A percentile compares a stretch with the other conserved stretches of the same genome.
Evolutionary conservation across 768 basidiomycete genomes (phyloP).

Genomic region (Suillus subluteus): DNA sequence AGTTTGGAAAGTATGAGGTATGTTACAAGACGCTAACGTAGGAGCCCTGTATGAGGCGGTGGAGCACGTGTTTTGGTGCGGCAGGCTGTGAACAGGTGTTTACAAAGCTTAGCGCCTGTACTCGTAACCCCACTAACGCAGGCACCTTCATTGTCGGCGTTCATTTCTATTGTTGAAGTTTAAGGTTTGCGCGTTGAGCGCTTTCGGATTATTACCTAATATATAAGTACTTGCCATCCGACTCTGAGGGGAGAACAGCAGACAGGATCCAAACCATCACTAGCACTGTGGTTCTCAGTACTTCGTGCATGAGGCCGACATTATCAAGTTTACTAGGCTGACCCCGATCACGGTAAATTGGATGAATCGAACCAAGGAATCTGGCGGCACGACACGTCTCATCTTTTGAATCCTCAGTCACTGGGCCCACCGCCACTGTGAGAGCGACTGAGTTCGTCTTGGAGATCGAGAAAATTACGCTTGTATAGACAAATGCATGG

Average conservation of each 20-base stretch:
- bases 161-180: not conserved
- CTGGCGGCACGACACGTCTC: not conserved
- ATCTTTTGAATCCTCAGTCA: not conserved
- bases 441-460: not conserved
- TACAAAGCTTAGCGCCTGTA: slow-evolving; percentile 7
- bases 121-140: not conserved
- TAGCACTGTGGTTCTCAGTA: not conserved
- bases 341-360: not conserved
- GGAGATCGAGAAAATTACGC: not conserved
- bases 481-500: not conserved
- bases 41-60: not conserved
- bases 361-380: not conserved
- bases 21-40: not conserved
- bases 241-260: not conserved
- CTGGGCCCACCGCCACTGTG: not conserved
- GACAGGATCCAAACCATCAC: not conserved
- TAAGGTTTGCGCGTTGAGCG: not conserved
- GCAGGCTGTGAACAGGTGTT: slow-evolving; percentile 3
- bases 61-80: not conserved
- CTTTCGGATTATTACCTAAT: not conserved
- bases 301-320: not conserved
- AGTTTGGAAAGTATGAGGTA: not conserved
- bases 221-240: not conserved
- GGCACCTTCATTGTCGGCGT: not conserved
- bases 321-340: not conserved